phyloP scores from a whole-genome alignment of 768 basidiomycete species.

The Ramaria rubella region DNA sequence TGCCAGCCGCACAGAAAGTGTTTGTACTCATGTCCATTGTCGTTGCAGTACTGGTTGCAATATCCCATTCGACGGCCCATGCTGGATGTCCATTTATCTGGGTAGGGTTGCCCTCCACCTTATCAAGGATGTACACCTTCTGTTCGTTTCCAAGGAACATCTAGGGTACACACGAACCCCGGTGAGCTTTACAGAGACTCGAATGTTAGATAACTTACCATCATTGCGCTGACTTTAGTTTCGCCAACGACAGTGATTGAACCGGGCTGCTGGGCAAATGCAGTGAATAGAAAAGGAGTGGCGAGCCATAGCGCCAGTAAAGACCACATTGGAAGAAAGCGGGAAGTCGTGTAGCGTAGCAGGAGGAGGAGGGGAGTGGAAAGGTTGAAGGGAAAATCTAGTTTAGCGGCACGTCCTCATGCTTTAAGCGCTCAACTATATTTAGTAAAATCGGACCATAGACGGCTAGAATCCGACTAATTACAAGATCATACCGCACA shows the following conservation, averaged over 20 bases:
- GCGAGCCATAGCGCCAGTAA: conserved; percentile 6
- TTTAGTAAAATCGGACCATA: no score
- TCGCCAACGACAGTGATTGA: conserved; percentile 41
- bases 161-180: conserved; percentile 28
- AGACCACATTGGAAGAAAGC: not conserved
- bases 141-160: conserved; percentile 75
- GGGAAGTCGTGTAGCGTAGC: not conserved
- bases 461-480: no score
- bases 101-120: conserved; percentile 71
- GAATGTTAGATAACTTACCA: conserved; percentile 32
- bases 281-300: conserved; percentile 3
- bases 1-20: conserved; percentile 75
- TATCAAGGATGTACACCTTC: conserved; percentile 89
- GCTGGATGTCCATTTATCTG: conserved; percentile 59
- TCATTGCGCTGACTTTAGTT: conserved; percentile 48
- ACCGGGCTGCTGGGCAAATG: conserved; percentile 22
- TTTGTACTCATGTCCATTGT: conserved; percentile 72
- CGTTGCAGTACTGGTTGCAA: conserved; percentile 47
- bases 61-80: conserved; percentile 71
- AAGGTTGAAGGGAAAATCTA: not conserved
- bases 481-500: no score
- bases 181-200: not conserved
- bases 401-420: no score
- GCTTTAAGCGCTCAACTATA: no score
- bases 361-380: not conserved